Conservation (phyloP, 306 rosid species). For the Nissolia schottii region DNA sequence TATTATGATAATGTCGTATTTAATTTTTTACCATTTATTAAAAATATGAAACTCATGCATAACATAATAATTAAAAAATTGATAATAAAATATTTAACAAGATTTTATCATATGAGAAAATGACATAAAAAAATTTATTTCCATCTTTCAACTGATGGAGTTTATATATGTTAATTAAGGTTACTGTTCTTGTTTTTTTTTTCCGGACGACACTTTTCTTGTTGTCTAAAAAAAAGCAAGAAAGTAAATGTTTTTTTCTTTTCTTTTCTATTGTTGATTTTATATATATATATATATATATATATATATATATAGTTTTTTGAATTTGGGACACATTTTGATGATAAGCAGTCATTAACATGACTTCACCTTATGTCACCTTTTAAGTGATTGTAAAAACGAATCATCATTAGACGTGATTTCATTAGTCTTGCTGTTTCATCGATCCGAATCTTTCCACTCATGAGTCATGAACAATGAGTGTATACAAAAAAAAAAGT, state of each 20-base stretch:
- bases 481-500: background rate
- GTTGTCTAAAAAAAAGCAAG: background rate
- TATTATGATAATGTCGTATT: too few species aligned
- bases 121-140: too few species aligned
- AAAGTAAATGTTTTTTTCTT: background rate
- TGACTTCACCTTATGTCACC: slow-evolving; percentile 7
- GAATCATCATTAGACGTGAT: background rate
- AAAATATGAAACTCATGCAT: too few species aligned
- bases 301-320: too few species aligned
- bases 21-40: too few species aligned
- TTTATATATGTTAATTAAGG: background rate
- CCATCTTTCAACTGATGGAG: background rate
- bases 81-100: too few species aligned
- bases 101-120: too few species aligned
- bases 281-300: too few species aligned
- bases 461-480: background rate
- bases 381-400: background rate
- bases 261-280: too few species aligned
- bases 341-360: background rate
- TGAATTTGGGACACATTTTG: background rate
- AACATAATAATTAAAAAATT: too few species aligned
- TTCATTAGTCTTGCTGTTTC: background rate
- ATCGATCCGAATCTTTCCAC: background rate
- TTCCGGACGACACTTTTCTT: background rate
- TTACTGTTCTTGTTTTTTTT: background rate